Evolutionary conservation across 805 yeast species (phyloP).

Genomic region (Saturnispora sanitii): DNA sequence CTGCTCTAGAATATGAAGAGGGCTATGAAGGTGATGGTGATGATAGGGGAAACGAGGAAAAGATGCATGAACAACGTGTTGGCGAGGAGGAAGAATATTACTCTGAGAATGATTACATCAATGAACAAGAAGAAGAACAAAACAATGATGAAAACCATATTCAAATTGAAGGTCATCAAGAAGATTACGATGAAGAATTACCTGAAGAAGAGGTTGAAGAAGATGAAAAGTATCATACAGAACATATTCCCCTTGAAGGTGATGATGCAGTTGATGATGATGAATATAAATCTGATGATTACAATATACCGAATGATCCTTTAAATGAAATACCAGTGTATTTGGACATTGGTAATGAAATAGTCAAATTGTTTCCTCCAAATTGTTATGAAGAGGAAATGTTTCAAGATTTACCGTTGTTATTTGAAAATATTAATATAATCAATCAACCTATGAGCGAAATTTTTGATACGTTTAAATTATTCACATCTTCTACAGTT

Average conservation of each 20-base stretch:
- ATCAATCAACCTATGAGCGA: constrained; percentile 10
- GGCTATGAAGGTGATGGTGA: not conserved
- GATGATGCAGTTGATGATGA: not conserved
- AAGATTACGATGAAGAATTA: not conserved
- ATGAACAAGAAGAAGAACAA: constrained; percentile 1
- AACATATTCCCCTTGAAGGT: not conserved
- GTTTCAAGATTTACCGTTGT: constrained; percentile 17
- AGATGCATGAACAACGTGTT: no score
- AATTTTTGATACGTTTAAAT: constrained; percentile 10
- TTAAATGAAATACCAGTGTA: constrained; percentile 17
- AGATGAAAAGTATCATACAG: constrained; percentile 1
- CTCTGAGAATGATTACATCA: no score
- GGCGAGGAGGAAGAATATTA: no score
- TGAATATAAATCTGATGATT: not conserved
- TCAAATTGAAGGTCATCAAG: not conserved
- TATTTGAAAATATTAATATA: constrained; percentile 14
- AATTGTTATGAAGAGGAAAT: constrained; percentile 16
- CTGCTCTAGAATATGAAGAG: constrained; percentile 2
- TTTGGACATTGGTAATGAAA: constrained; percentile 22
- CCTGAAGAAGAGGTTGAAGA: constrained; percentile 1
- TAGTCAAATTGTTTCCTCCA: constrained; percentile 20
- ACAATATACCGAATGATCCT: constrained; percentile 1
- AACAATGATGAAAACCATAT: not conserved
- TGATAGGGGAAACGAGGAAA: no score
- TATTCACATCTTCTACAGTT: not conserved